These are phyloP conservation scores for Knoxdaviesia capensis DNA, from an alignment of 2,329 filamentous ascomycete species.

Conservation along the genomic window DNA sequence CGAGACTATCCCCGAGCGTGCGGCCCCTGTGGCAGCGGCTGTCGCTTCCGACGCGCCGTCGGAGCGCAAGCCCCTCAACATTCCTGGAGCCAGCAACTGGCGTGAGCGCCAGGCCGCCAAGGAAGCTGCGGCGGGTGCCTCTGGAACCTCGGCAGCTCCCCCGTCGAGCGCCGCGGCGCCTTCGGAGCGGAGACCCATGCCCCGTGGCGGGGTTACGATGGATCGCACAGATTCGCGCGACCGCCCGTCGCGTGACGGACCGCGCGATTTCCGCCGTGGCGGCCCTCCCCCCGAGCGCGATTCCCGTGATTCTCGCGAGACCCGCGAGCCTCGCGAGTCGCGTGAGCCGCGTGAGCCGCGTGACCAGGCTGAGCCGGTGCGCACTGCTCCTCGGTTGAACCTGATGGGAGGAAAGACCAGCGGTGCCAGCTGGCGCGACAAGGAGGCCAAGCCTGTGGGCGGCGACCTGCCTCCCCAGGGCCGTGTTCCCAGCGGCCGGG, in stretches of 20 bases:
- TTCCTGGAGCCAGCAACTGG: constrained; percentile 19
- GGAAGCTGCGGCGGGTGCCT: constrained; percentile 12
- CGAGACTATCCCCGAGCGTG: no score
- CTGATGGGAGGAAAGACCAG: constrained; percentile 33
- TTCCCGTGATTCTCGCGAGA: not conserved
- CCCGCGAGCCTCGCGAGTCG: no score
- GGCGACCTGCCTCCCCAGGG: constrained; percentile 10
- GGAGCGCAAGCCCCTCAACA: constrained; percentile 9
- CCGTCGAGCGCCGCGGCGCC: constrained; percentile 9
- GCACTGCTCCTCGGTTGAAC: constrained; percentile 28
- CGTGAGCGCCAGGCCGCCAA: constrained; percentile 18
- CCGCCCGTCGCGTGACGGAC: constrained; percentile 5
- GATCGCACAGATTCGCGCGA: constrained; percentile 29
- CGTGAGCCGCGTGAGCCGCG: no score
- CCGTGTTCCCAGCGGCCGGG: constrained; percentile 17
- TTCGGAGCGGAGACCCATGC: not conserved
- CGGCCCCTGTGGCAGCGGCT: not conserved
- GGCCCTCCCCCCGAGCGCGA: not conserved
- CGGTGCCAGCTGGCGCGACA: constrained; percentile 55
- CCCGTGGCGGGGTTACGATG: constrained; percentile 6
- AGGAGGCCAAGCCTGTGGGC: constrained; percentile 33
- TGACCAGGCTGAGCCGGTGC: no score
- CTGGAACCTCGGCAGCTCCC: constrained; percentile 11
- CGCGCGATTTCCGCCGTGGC: no score
- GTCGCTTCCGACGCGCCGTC: constrained; percentile 1